Base-by-base conservation (phyloP, 306 rosid species). In the Dalbergia cochinchinensis region DNA sequence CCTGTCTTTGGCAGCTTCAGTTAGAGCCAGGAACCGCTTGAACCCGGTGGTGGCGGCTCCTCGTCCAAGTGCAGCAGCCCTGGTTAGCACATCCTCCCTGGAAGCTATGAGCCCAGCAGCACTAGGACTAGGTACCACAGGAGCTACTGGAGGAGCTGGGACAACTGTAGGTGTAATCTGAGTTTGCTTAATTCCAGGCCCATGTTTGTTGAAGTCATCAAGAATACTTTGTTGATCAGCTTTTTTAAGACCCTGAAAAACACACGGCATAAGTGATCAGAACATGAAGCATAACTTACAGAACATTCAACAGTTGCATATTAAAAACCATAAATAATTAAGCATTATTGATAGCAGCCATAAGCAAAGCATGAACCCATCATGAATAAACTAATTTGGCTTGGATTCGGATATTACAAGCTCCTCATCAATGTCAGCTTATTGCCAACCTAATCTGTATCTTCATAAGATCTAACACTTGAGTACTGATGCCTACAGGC, bases 1-100 rank as follows among this genome's bases (percentile, higher is more conserved):
- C 69, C 99, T 79, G 85, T 93, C 99, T 80, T 95, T 95, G 60
- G 98, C 98, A 73, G 99, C 99, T 90, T 95, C 99, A 14, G 97
- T 95, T 75, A 95, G 85, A 41, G 99, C 99, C n/a, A 95, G 90
- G 87, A 95, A 93, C 75, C 99, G 91, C 88, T 90, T 95, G 90
- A 95, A 95, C 50, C 99, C 99, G 3, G 97, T 91, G 5, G 99
- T 91, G 81, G 99, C 99, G 4, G 99, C 99, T 70, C 99, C 99
- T 68, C 98, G 91, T 86, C 99, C 99, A 33, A 95, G 96, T 15
- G 98, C 99, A 71, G 99, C 98, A 35, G 99, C 99, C 80, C 98
- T 85, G 34, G 99, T 88, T 31, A 95, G 87, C 70, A 95, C 99
- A 78, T 95, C 97, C 74, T 95, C 98, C 73, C 94, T 76, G 4